phyloP scores from a whole-genome alignment of 202 grass and related monocot species.

The Musa balbisiana region DNA sequence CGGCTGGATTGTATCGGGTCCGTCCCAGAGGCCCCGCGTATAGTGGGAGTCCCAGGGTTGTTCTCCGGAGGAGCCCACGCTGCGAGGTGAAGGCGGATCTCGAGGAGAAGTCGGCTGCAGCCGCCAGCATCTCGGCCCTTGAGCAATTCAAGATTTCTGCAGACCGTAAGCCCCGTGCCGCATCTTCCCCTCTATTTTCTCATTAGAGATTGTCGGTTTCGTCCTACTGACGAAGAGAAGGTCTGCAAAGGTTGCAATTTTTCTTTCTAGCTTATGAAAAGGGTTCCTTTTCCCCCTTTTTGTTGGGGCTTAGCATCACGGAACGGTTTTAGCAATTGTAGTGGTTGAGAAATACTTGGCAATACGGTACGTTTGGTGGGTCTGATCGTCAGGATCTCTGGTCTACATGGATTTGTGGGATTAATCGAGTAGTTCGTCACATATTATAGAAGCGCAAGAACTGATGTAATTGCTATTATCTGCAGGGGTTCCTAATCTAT shows the following conservation, averaged over 20 bases:
- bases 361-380: too few species aligned
- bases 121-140: background rate
- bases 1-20: background rate
- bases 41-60: background rate
- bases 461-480: too few species aligned
- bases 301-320: background rate
- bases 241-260: background rate
- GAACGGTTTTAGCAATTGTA: too few species aligned
- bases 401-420: background rate
- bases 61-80: constrained; percentile 2
- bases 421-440: background rate
- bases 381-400: background rate
- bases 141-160: constrained; percentile 24
- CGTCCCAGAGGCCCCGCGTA: too few species aligned
- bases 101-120: background rate
- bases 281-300: background rate
- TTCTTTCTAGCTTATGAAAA: background rate
- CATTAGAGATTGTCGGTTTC: background rate
- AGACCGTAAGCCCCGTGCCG: background rate
- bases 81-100: constrained; percentile 9
- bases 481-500: too few species aligned
- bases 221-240: background rate
- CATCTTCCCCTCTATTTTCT: background rate
- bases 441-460: background rate
- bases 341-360: too few species aligned